Evolutionary conservation across 257 asterid genomes (phyloP).

Genomic region (Solanum sitiens): DNA sequence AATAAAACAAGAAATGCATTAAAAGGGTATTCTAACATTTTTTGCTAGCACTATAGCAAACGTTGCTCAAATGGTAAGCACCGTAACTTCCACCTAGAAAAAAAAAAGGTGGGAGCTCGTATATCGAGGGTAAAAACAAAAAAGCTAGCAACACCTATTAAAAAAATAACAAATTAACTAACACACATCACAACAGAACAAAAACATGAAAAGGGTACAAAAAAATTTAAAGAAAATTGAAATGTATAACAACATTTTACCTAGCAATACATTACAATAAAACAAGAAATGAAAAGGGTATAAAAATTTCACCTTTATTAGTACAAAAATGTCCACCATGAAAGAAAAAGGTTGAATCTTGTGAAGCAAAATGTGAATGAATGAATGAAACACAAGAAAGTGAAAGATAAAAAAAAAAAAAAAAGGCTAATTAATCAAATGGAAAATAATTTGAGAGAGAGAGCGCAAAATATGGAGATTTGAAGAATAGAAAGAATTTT

Average conservation of each 20-base stretch:
- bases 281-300: neutral
- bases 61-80: neutral
- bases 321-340: neutral
- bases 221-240: neutral
- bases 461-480: neutral
- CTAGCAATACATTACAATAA: neutral
- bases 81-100: neutral
- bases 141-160: neutral
- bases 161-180: neutral
- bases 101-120: neutral
- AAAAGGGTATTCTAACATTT: neutral
- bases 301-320: neutral
- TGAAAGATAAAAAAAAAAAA: neutral
- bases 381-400: neutral
- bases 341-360: neutral
- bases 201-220: neutral
- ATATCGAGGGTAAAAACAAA: neutral
- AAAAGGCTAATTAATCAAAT: neutral
- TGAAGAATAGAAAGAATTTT: neutral
- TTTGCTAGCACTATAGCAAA: neutral
- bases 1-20: neutral
- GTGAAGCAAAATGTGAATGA: neutral
- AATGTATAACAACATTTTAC: neutral
- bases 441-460: neutral
- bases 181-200: neutral